A percentile compares a stretch with the other conserved stretches of the same genome.
Evolutionary conservation across 164 flowering plant genomes (phyloP).

Genomic region (Macadamia tetraphylla): DNA sequence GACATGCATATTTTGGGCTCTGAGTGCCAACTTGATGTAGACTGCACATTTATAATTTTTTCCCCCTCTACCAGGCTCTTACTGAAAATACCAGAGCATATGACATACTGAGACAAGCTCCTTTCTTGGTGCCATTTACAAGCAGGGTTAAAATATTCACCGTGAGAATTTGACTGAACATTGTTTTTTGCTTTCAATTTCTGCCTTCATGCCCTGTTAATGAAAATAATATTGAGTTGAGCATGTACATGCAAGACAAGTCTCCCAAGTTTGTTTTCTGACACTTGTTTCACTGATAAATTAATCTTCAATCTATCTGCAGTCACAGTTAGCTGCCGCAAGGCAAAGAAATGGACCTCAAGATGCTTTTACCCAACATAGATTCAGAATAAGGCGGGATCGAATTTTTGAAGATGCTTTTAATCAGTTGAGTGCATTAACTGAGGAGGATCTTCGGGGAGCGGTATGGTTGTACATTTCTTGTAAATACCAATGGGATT

Average conservation of each 20-base stretch:
- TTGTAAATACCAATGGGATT: background rate
- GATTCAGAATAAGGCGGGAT: slow-evolving; percentile 83
- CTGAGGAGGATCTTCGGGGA: slow-evolving; percentile 89
- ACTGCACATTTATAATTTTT: slow-evolving; percentile 10
- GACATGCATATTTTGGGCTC: background rate
- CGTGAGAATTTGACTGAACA: slow-evolving; percentile 40
- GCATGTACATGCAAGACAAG: background rate
- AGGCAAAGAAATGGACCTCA: slow-evolving; percentile 58
- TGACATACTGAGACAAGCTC: slow-evolving; percentile 84
- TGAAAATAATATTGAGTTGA: background rate
- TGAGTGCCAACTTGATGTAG: background rate
- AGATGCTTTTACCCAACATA: slow-evolving; percentile 52
- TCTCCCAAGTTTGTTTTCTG: background rate
- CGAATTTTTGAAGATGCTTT: slow-evolving; percentile 93
- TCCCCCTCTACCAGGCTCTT: slow-evolving; percentile 50
- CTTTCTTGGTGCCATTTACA: slow-evolving; percentile 90
- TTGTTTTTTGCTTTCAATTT: background rate
- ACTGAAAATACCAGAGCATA: slow-evolving; percentile 69
- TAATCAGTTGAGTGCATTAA: slow-evolving; percentile 66
- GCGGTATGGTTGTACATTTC: slow-evolving; percentile 34
- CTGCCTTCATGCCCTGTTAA: background rate
- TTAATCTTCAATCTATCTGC: slow-evolving; percentile 14
- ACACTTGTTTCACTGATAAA: background rate
- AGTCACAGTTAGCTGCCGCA: slow-evolving; percentile 73
- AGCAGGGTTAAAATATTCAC: slow-evolving; percentile 88